phyloP scores from a whole-genome alignment of 768 basidiomycete genomes.

The Agaricus blazei region DNA sequence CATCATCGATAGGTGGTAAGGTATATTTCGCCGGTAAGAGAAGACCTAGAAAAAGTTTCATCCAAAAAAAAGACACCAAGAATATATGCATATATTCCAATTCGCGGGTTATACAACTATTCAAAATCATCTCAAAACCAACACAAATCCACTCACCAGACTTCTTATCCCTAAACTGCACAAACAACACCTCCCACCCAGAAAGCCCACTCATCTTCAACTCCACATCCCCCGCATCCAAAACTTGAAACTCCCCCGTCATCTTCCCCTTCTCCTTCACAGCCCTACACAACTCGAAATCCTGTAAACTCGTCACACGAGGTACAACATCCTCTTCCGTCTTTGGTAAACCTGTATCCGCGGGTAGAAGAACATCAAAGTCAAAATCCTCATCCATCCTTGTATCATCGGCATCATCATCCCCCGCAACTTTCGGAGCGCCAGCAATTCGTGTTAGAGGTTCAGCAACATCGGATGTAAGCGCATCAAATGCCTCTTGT shows the following conservation, averaged over 20 bases:
- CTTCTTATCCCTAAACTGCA: slow-evolving; percentile 58
- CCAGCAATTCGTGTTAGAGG: slow-evolving; percentile 13
- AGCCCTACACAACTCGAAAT: slow-evolving; percentile 63
- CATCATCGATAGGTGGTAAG: slow-evolving; percentile 54
- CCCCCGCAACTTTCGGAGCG: slow-evolving; percentile 20
- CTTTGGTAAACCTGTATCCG: slow-evolving; percentile 7
- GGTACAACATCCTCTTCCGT: slow-evolving; percentile 27
- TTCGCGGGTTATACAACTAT: background rate
- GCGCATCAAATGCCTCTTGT: slow-evolving; percentile 55
- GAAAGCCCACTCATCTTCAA: slow-evolving; percentile 45
- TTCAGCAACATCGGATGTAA: slow-evolving; percentile 43
- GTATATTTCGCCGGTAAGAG: slow-evolving; percentile 56
- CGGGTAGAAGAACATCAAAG: background rate
- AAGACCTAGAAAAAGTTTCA: slow-evolving; percentile 35
- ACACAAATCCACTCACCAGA: slow-evolving; percentile 43
- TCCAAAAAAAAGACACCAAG: slow-evolving; percentile 11
- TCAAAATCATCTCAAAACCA: slow-evolving; percentile 8
- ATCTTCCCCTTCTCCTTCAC: slow-evolving; percentile 47
- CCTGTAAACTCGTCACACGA: slow-evolving; percentile 26
- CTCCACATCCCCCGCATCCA: slow-evolving; percentile 34
- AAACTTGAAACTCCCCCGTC: slow-evolving; percentile 46
- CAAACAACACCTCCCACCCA: slow-evolving; percentile 65
- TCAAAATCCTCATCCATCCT: slow-evolving; percentile 19
- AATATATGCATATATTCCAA: slow-evolving; percentile 3
- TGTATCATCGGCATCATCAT: slow-evolving; percentile 6